Percentiles rank a stretch among this genome's conserved stretches.
These are phyloP conservation scores for Sinapis alba DNA, from an alignment of 441 rosid species.

Conservation along the genomic window DNA sequence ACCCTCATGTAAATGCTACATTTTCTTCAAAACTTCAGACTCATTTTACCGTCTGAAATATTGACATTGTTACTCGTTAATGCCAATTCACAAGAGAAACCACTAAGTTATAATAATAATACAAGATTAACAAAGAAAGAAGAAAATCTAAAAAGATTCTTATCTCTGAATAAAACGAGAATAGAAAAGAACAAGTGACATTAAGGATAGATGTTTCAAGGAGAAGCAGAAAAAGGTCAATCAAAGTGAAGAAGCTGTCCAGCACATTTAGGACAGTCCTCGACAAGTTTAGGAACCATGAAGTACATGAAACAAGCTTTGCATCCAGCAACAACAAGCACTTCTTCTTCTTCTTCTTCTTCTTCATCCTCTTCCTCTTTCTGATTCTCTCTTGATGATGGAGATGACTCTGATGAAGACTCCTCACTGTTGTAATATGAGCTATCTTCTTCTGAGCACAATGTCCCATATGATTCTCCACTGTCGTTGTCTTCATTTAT, in stretches of 20 bases:
- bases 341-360: too few relatives aligned
- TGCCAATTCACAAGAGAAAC: constrained; percentile 21
- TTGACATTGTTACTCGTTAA: constrained; percentile 17
- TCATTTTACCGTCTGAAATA: constrained; percentile 2
- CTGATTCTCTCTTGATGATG: too few relatives aligned
- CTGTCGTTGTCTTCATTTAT: too few relatives aligned
- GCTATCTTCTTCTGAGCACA: too few relatives aligned
- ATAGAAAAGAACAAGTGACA: background rate
- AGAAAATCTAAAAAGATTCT: constrained; percentile 22
- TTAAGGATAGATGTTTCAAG: constrained; percentile 33
- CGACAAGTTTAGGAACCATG: too few relatives aligned
- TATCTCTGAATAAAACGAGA: constrained; percentile 2
- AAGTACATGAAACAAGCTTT: too few relatives aligned
- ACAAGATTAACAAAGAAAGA: background rate
- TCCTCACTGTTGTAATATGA: too few relatives aligned
- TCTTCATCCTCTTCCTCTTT: too few relatives aligned
- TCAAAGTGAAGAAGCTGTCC: constrained; percentile 89
- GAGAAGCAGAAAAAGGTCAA: constrained; percentile 55
- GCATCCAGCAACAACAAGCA: too few relatives aligned
- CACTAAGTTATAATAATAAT: constrained; percentile 22
- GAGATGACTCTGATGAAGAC: too few relatives aligned
- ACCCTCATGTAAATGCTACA: background rate
- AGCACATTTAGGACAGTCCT: constrained; percentile 86
- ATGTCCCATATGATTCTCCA: too few relatives aligned
- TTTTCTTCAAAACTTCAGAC: background rate